Percentiles rank a stretch among this genome's conserved stretches.
phyloP scores from a whole-genome alignment of 345 rosid species.

The Noccaea caerulescens region DNA sequence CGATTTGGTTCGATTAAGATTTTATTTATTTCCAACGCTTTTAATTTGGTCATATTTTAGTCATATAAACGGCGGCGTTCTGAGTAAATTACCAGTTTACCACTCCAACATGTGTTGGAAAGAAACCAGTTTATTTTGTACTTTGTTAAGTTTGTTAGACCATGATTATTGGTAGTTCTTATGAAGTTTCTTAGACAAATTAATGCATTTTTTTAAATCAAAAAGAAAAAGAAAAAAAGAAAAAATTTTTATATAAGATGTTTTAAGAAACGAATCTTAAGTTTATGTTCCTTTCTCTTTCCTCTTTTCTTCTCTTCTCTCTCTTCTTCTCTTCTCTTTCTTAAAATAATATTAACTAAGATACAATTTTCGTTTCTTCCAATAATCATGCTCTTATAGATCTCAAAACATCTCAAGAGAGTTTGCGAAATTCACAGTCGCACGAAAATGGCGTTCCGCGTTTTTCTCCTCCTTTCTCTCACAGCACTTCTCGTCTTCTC shows the following conservation, averaged over 20 bases:
- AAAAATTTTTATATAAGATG: too few relatives aligned
- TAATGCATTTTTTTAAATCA: too few relatives aligned
- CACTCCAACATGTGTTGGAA: neutral
- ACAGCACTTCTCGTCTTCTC: conserved; percentile 58
- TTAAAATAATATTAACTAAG: too few relatives aligned
- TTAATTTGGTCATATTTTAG: conserved; percentile 6
- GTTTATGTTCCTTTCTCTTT: too few relatives aligned
- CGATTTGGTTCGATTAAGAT: neutral
- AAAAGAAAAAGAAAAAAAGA: too few relatives aligned
- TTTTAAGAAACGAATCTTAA: too few relatives aligned
- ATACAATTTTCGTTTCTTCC: too few relatives aligned
- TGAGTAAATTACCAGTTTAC: neutral
- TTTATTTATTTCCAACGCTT: neutral
- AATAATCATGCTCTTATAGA: too few relatives aligned
- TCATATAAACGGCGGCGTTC: conserved; percentile 23
- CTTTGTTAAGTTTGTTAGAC: neutral
- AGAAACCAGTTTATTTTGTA: conserved; percentile 6
- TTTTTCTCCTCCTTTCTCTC: conserved; percentile 52
- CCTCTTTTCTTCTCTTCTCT: too few relatives aligned
- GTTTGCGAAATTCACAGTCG: conserved; percentile 2
- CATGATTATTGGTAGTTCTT: too few relatives aligned
- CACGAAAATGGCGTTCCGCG: conserved; percentile 55
- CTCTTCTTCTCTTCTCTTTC: too few relatives aligned
- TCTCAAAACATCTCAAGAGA: conserved; percentile 5
- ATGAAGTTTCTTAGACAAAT: too few relatives aligned